A percentile compares a stretch with the other conserved stretches of the same genome.
These are phyloP conservation scores for Syzygium jambos DNA, from an alignment of 345 rosid genomes.

Conservation along the genomic window DNA sequence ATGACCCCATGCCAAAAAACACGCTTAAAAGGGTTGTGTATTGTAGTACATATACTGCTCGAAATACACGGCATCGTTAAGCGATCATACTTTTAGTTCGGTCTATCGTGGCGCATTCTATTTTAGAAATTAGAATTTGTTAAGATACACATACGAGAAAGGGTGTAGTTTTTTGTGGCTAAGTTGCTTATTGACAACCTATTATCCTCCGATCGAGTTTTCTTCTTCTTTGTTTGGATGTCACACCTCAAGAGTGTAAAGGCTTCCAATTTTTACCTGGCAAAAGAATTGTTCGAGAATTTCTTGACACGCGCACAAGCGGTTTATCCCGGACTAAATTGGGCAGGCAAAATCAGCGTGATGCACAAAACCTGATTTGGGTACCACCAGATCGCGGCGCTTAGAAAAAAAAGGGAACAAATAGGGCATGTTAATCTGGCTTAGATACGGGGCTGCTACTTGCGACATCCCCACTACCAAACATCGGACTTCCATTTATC, in stretches of 20 bases:
- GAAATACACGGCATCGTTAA: too few relatives aligned
- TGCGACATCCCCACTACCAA: background rate
- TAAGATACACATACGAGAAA: background rate
- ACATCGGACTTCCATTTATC: background rate
- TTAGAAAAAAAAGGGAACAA: background rate
- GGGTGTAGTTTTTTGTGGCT: background rate
- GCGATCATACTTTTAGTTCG: background rate
- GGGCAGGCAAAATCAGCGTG: background rate
- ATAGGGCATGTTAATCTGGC: background rate
- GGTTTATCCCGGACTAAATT: background rate
- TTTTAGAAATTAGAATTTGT: too few relatives aligned
- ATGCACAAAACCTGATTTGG: background rate
- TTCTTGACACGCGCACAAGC: background rate
- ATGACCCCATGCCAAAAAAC: fast-evolving
- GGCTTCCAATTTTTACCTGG: background rate
- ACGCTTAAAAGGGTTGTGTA: background rate
- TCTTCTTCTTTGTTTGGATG: fast-evolving
- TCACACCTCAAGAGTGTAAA: background rate
- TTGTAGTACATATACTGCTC: background rate
- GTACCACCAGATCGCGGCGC: background rate
- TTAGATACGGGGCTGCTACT: background rate
- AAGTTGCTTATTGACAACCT: background rate
- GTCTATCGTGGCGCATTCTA: too few relatives aligned
- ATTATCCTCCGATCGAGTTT: too few relatives aligned
- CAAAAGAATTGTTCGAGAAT: background rate